phyloP scores from a whole-genome alignment of 2,329 filamentous ascomycete genomes.

The Nemania serpens region DNA sequence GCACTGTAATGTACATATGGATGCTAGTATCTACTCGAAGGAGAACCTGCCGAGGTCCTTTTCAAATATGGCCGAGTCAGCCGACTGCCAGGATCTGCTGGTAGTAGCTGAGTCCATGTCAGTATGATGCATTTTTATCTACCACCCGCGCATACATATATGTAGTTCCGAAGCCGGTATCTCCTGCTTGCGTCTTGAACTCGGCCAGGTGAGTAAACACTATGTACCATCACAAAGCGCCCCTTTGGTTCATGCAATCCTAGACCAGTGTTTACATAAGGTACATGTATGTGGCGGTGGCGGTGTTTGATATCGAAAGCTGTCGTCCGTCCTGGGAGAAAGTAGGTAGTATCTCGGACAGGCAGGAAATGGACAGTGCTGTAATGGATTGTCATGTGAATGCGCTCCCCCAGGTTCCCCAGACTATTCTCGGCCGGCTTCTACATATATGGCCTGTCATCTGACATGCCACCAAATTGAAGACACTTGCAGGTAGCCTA shows the following conservation, averaged over 20 bases:
- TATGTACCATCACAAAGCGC: no score
- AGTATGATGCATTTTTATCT: no score
- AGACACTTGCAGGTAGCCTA: background rate
- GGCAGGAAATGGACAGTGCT: no score
- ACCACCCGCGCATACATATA: background rate
- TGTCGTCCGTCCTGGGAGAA: no score
- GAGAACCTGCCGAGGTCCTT: constrained; percentile 24
- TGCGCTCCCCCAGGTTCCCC: background rate
- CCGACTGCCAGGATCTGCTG: constrained; percentile 8
- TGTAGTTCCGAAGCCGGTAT: background rate
- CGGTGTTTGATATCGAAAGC: no score
- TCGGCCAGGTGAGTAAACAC: no score
- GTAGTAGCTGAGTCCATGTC: background rate
- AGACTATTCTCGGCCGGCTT: background rate
- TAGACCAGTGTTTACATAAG: no score
- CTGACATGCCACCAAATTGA: background rate
- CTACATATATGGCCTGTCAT: background rate
- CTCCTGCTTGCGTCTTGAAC: background rate
- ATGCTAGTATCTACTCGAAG: background rate
- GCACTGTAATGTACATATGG: background rate
- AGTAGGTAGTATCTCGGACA: no score
- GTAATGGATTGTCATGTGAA: background rate
- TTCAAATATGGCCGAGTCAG: constrained; percentile 23
- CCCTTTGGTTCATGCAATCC: no score
- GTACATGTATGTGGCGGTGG: no score